Evolutionary conservation across 352 stramenopile genomes (phyloP).

Genomic region (Globisporangium barbulae): DNA sequence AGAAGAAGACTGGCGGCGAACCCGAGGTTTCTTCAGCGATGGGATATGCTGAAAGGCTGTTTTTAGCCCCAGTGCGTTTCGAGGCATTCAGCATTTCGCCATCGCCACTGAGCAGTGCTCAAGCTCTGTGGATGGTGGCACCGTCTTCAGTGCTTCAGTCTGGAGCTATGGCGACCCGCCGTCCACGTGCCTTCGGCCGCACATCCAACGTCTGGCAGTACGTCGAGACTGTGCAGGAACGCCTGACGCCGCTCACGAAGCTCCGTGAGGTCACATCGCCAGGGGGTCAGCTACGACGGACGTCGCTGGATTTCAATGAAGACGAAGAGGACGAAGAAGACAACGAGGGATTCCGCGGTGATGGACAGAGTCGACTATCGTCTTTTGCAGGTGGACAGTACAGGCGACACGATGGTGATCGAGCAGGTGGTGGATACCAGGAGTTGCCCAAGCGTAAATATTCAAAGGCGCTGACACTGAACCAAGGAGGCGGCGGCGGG

Average conservation of each 20-base stretch:
- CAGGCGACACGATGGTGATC: background rate
- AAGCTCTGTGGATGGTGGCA: background rate
- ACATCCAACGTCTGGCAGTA: conserved; percentile 79
- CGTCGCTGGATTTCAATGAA: conserved; percentile 16
- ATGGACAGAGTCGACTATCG: background rate
- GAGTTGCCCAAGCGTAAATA: conserved; percentile 15
- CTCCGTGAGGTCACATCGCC: background rate
- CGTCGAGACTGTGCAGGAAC: conserved; percentile 46
- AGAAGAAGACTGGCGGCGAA: no score
- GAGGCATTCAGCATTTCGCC: no score
- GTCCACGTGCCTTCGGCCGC: conserved; percentile 51
- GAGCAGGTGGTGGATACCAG: background rate
- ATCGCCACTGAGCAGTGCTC: background rate
- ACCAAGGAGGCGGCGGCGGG: background rate
- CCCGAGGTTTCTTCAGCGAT: no score
- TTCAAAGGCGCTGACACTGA: conserved; percentile 9
- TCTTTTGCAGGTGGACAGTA: background rate
- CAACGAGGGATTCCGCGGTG: background rate
- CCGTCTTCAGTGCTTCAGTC: background rate
- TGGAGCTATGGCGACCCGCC: conserved; percentile 6
- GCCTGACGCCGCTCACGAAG: conserved; percentile 17
- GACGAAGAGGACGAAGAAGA: conserved; percentile 10
- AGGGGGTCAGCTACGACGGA: conserved; percentile 6
- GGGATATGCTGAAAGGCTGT: no score
- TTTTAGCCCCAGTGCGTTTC: no score